Evolutionary conservation across 208 protist species (phyloP).

Genomic region (Trypanosoma vivax): DNA sequence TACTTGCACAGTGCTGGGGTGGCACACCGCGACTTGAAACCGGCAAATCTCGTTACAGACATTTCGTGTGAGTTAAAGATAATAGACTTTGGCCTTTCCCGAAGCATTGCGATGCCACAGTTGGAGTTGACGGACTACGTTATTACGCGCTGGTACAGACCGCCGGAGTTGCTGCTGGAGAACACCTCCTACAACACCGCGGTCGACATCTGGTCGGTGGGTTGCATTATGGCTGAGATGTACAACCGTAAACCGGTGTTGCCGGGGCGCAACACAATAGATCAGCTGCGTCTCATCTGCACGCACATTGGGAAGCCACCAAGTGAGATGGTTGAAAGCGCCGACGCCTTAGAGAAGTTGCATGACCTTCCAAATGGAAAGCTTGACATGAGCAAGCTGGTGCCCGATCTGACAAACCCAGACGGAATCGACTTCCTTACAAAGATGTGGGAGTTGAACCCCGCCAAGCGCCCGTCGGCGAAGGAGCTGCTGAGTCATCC

Average conservation of each 20-base stretch:
- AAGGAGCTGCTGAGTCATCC: constrained; percentile 79
- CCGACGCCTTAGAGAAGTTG: constrained; percentile 75
- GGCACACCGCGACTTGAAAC: constrained; percentile 88
- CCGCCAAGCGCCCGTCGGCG: constrained; percentile 63
- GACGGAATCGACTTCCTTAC: constrained; percentile 74
- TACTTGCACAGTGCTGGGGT: constrained; percentile 88
- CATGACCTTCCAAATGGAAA: constrained; percentile 59
- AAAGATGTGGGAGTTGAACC: constrained; percentile 77
- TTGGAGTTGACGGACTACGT: constrained; percentile 88
- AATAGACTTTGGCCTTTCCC: constrained; percentile 89
- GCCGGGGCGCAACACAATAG: constrained; percentile 85
- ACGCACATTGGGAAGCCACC: constrained; percentile 92
- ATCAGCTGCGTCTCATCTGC: constrained; percentile 90
- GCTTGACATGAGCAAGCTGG: constrained; percentile 61
- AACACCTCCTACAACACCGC: constrained; percentile 78
- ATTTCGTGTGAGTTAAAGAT: constrained; percentile 86
- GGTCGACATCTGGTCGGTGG: constrained; percentile 92
- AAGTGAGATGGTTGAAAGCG: constrained; percentile 73
- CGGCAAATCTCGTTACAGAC: constrained; percentile 85
- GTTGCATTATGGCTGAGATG: constrained; percentile 96
- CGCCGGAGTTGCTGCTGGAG: constrained; percentile 91
- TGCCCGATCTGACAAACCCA: constrained; percentile 55
- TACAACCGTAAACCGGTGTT: constrained; percentile 87
- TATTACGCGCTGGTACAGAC: constrained; percentile 93
- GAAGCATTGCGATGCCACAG: constrained; percentile 75